Base-by-base conservation (phyloP, 2,329 filamentous ascomycete genomes). In the Sclerotinia nivalis region DNA sequence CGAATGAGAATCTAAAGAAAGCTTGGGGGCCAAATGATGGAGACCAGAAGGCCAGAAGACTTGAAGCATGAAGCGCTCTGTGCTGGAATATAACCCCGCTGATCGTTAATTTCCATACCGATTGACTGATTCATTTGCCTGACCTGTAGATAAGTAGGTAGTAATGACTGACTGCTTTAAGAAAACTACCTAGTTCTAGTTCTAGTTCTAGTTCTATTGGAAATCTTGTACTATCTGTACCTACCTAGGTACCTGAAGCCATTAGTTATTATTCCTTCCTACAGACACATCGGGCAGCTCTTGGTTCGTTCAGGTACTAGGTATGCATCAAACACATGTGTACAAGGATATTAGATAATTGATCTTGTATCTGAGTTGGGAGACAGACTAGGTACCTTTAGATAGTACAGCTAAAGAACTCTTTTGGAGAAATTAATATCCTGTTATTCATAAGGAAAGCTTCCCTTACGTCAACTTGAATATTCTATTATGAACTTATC, bases 1-100 rank as follows among this genome's bases (percentile, higher is more conserved):
- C 67, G 67, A 69, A 64, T 64, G 25, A 69, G 45, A 45, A 10
- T 58, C 7, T 31, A 8, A 55, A 56, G 58, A 47, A 28, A 31
- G 58, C 58, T n/a, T 45, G 22, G 37, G 34, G n/a, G 54, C 37
- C 40, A 37, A 58, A 49, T 59, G 28, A 47, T 37, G 54, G 65
- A 59, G 52, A 40, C 20, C 20, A 40, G 54, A 45, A 49, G 40
- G 18, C 40, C 6, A 6, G 6, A 43, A 15, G 40, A 31, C 15
- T 20, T 59, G 65, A 45, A 67, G 65, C 37, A 67, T 50, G 37
- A 59, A 66, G 64, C 64, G 64, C 64, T 66, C 62, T 52, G 61
- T 52, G 47, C 49, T 54, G 31, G 15, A 20, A 50, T 40, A 65
- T 37, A 28, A 64, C 62, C 50, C 62, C 62, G 54, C 62, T 49